These are phyloP conservation scores for Elsinoe perseae DNA, from an alignment of 2,329 filamentous ascomycete genomes.

Conservation along the genomic window DNA sequence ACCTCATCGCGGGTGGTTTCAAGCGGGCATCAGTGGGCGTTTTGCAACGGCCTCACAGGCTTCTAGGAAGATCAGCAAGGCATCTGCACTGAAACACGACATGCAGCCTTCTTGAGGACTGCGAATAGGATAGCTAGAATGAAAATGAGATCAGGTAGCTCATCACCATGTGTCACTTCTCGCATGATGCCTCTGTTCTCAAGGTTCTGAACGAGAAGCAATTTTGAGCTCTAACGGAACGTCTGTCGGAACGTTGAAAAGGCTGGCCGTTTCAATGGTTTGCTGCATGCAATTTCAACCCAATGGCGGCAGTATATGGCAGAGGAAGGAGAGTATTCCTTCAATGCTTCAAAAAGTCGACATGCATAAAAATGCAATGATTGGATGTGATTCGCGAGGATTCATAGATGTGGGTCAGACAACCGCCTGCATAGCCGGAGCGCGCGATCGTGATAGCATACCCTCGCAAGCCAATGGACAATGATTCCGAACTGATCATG, in stretches of 20 bases:
- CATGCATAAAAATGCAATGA: neutral
- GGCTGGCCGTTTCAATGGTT: neutral
- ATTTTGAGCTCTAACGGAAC: neutral
- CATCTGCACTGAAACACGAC: conserved; percentile 1
- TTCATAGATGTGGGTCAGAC: neutral
- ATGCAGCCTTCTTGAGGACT: neutral
- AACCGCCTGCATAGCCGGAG: neutral
- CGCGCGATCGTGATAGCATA: neutral
- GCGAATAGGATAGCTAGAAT: neutral
- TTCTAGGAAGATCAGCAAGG: neutral
- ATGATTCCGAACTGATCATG: neutral
- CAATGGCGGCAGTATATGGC: neutral
- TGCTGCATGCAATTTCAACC: neutral
- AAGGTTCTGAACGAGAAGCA: neutral
- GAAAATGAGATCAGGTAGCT: too few species aligned
- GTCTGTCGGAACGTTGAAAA: neutral
- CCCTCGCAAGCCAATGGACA: neutral
- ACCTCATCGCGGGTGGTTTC: neutral
- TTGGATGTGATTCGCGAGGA: neutral
- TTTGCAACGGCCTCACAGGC: neutral
- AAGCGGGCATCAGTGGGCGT: conserved; percentile 1
- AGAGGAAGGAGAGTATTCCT: neutral
- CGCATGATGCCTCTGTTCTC: neutral
- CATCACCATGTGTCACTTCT: neutral
- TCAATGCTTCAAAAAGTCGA: neutral